Evolutionary conservation across 495 filamentous ascomycete species (phyloP).

Genomic region (Thermothielavioides terrestris): DNA sequence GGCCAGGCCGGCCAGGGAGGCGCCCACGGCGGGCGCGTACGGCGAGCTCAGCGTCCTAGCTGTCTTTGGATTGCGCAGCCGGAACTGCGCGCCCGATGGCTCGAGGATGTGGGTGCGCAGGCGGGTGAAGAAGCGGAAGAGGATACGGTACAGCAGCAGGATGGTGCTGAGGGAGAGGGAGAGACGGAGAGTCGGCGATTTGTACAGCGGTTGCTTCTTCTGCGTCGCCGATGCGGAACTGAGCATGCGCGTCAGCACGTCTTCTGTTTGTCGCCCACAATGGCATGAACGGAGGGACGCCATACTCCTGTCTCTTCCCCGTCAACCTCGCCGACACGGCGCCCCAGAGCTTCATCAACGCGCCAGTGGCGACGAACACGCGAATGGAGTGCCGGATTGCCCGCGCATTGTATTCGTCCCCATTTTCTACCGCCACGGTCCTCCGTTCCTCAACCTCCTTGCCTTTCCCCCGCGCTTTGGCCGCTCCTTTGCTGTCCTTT

Average conservation of each 20-base stretch:
- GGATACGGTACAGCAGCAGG: constrained; percentile 75
- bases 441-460: constrained; percentile 10
- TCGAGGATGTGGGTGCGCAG: constrained; percentile 70
- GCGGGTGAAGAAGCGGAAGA: constrained; percentile 81
- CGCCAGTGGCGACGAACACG: constrained; percentile 62
- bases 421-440: constrained; percentile 6
- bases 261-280: too few species aligned
- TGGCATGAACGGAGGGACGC: too few species aligned
- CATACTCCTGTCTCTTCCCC: constrained; percentile 40
- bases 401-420: constrained; percentile 67
- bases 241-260: not conserved
- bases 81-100: constrained; percentile 64
- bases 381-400: constrained; percentile 69
- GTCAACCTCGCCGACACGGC: constrained; percentile 42
- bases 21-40: constrained; percentile 79
- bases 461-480: constrained; percentile 15
- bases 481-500: not conserved
- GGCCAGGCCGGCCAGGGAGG: constrained; percentile 73
- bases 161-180: constrained; percentile 75
- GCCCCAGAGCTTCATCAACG: constrained; percentile 61
- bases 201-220: constrained; percentile 48
- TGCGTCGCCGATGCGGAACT: constrained; percentile 3
- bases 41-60: constrained; percentile 65
- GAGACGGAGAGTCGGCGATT: constrained; percentile 64
- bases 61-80: constrained; percentile 70